Base-by-base conservation (phyloP, 2,329 filamentous ascomycete species). In the Drechslera avenae region DNA sequence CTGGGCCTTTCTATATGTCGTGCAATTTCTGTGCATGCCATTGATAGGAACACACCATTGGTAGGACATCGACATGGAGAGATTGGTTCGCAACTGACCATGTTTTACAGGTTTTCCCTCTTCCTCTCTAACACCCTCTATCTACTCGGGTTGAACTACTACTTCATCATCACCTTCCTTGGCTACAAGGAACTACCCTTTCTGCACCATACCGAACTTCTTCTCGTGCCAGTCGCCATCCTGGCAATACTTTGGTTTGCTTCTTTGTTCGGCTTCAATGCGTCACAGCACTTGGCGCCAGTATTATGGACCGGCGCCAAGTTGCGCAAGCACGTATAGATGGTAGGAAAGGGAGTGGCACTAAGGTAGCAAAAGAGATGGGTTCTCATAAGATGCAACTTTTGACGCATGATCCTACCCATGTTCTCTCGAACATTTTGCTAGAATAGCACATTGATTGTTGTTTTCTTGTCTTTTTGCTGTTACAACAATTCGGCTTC, bases 131-230 rank as follows among this genome's bases (percentile, higher is more conserved):
- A 88, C 64, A 81, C 83, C 1, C 79, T 88, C 57, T 88, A 88
- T 63, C 78, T 88, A n/a, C 76, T 85, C 31, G 86, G 85, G 0
- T 73, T 86, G 43, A 79, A 80, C 21, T 88, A 88, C 73, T 88
- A 88, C 72, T 85, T 83, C 64, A 81, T 87, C 59, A 86, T 88
- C 62, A 86, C 83, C 7, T 88, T 88, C 68, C 75, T 88, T 35
- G 86, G 86, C 28, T 88, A 88, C 71, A 88, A 88, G 62, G 84
- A 85, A 18, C 75, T 88, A 13, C 85, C 86, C 0, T 88, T 88
- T 67, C 72, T 88, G 18, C 83, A 85, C 65, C 84, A 87, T 58
- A 88, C 86, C 1, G 84, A 88, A 67, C 78, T 87, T 3, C 76
- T 88, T 12, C 77, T 88, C 26, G 75, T 83, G 10, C 86, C 86